These are phyloP conservation scores for Annulohypoxylon maeteangense DNA, from an alignment of 495 filamentous ascomycete genomes.

Conservation along the genomic window DNA sequence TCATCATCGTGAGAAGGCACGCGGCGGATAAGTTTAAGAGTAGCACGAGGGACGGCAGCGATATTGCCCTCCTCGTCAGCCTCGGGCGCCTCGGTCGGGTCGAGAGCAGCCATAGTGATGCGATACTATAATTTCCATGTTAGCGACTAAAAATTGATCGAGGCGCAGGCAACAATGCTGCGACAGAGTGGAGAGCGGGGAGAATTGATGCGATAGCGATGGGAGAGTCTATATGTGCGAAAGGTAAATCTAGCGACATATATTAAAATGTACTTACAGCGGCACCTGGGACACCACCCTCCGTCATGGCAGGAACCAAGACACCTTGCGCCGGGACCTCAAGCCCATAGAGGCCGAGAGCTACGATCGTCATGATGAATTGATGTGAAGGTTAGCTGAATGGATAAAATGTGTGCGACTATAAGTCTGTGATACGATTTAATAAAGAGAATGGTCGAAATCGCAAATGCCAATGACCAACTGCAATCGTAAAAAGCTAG, in stretches of 20 bases:
- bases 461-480: not conserved
- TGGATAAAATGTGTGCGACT: not conserved
- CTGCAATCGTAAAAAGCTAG: not conserved
- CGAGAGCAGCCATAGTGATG: slow-evolving; percentile 98
- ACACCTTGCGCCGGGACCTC: slow-evolving; percentile 83
- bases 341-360: slow-evolving; percentile 89
- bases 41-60: slow-evolving; percentile 74
- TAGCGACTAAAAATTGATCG: slow-evolving; percentile 22
- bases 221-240: not conserved
- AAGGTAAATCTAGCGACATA: not conserved
- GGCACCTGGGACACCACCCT: slow-evolving; percentile 55
- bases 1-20: slow-evolving; percentile 69
- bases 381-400: slow-evolving; percentile 6
- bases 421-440: slow-evolving; percentile 1
- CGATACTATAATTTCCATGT: slow-evolving; percentile 73
- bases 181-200: slow-evolving; percentile 1
- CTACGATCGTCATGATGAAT: slow-evolving; percentile 60
- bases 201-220: slow-evolving; percentile 4
- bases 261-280: slow-evolving; percentile 71
- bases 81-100: slow-evolving; percentile 81
- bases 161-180: not conserved
- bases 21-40: slow-evolving; percentile 86
- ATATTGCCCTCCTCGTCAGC: slow-evolving; percentile 70
- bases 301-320: slow-evolving; percentile 70
- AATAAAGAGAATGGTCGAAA: not conserved